phyloP scores from a whole-genome alignment of 2,329 filamentous ascomycete species.

The Aureobasidium sp. region DNA sequence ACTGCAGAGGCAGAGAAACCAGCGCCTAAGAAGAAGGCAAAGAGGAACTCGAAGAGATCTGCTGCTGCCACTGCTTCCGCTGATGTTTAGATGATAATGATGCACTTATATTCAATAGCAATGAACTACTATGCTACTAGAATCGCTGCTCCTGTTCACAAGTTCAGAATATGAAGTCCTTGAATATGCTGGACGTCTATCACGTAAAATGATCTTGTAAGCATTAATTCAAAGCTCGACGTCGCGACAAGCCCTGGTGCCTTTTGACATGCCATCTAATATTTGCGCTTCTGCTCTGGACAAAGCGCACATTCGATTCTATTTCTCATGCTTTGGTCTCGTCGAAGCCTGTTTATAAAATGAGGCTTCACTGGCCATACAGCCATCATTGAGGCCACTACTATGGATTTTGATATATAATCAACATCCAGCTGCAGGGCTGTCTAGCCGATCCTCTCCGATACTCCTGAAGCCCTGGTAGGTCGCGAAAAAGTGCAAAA shows the following conservation, averaged over 20 bases:
- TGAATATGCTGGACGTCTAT: too few species aligned
- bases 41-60: constrained; percentile 10
- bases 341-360: background rate
- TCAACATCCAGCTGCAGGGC: too few species aligned
- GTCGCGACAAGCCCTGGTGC: background rate
- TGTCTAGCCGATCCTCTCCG: background rate
- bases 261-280: background rate
- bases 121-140: background rate
- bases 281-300: background rate
- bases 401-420: too few species aligned
- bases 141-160: background rate
- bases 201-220: background rate
- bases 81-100: background rate
- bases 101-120: background rate
- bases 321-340: background rate
- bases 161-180: too few species aligned
- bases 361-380: background rate
- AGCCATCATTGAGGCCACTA: background rate
- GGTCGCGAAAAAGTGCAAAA: background rate
- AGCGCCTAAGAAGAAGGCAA: constrained; percentile 9
- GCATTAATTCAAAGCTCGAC: background rate
- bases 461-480: background rate
- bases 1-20: background rate
- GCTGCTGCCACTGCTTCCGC: constrained; percentile 7
- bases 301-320: background rate